Evolutionary conservation across 1,284 basidiomycete species (phyloP).

Genomic region (Spongiforma sp.): DNA sequence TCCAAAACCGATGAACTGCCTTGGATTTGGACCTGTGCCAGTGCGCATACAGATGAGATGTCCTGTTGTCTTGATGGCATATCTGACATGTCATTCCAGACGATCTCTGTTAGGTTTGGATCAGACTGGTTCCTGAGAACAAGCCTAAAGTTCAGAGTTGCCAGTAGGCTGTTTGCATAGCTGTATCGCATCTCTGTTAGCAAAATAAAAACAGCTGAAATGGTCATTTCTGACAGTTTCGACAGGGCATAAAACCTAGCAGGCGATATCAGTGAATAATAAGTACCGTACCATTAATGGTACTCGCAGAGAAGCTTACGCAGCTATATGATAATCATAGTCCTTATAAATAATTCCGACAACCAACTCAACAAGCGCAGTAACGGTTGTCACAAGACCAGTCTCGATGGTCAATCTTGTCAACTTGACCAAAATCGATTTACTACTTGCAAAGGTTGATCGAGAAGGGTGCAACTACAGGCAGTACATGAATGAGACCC

Average conservation of each 20-base stretch:
- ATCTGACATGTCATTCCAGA: background rate
- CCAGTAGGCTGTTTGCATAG: conserved; percentile 19
- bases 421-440: conserved; percentile 6
- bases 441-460: conserved; percentile 1
- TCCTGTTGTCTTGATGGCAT: background rate
- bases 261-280: background rate
- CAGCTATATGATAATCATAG: conserved; percentile 15
- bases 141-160: conserved; percentile 11
- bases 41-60: background rate
- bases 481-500: background rate
- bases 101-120: background rate
- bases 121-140: conserved; percentile 2
- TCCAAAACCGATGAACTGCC: background rate
- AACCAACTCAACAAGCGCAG: conserved; percentile 13
- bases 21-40: background rate
- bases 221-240: conserved; percentile 19
- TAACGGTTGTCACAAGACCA: conserved; percentile 14
- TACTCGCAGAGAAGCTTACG: conserved; percentile 7
- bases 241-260: conserved; percentile 16
- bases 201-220: background rate
- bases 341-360: conserved; percentile 5
- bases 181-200: background rate
- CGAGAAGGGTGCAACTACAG: conserved; percentile 10
- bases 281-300: no score
- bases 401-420: conserved; percentile 22